phyloP scores from a whole-genome alignment of 2,329 filamentous ascomycete genomes.

The Paecilomyces sp. region DNA sequence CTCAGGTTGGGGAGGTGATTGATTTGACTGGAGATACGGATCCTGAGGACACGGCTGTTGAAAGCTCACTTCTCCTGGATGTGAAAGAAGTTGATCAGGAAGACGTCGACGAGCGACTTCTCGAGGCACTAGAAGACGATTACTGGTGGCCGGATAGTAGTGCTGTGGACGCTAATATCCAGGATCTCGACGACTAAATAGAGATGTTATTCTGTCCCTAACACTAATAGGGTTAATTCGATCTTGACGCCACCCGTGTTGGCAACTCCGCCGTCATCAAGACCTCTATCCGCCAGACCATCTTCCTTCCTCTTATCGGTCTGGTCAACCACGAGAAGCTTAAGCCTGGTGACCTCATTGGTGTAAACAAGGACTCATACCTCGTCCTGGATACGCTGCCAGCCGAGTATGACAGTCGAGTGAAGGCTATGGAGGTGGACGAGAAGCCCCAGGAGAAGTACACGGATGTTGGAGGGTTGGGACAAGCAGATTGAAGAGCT shows the following conservation, averaged over 20 bases:
- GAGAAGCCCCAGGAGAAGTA: slow-evolving; percentile 99
- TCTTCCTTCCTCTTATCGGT: slow-evolving; percentile 94
- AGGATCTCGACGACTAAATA: slow-evolving; percentile 6
- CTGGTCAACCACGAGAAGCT: slow-evolving; percentile 92
- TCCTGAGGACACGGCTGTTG: slow-evolving; percentile 3
- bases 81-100: not conserved
- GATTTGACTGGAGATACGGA: slow-evolving; percentile 21
- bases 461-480: slow-evolving; percentile 86
- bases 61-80: not conserved
- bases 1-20: slow-evolving; percentile 11
- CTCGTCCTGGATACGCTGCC: slow-evolving; percentile 93
- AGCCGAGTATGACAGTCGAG: slow-evolving; percentile 95
- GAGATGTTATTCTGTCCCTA: not conserved
- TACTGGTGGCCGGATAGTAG: slow-evolving; percentile 31
- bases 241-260: slow-evolving; percentile 90
- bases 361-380: slow-evolving; percentile 98
- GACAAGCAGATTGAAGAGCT: slow-evolving; percentile 99
- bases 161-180: slow-evolving; percentile 23
- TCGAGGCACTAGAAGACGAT: slow-evolving; percentile 24
- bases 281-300: slow-evolving; percentile 95
- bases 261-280: slow-evolving; percentile 99
- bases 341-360: slow-evolving; percentile 92
- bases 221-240: slow-evolving; percentile 24
- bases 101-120: slow-evolving; percentile 1
- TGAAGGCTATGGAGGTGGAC: slow-evolving; percentile 99